A percentile compares a stretch with the other conserved stretches of the same genome.
phyloP scores from a whole-genome alignment of 768 basidiomycete genomes.

The Dendrothele bispora region DNA sequence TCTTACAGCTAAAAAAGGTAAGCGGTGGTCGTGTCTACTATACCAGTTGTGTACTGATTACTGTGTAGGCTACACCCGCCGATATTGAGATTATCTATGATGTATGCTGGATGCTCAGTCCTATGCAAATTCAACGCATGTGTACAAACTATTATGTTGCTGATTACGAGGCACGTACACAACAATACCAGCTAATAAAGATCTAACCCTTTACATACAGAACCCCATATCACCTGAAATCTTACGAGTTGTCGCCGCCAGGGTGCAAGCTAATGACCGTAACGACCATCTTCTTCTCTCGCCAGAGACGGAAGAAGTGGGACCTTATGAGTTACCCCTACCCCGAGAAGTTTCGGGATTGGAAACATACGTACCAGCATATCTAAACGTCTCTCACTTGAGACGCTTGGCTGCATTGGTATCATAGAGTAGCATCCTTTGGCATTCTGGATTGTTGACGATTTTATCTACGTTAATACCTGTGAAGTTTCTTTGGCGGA shows the following conservation, averaged over 20 bases:
- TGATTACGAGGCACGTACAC: conserved; percentile 83
- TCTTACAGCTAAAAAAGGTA: conserved; percentile 97
- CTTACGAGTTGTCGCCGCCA: conserved; percentile 91
- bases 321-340: conserved; percentile 90
- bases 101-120: conserved; percentile 99
- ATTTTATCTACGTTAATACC: too few relatives aligned
- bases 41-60: neutral
- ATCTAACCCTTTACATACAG: conserved; percentile 35
- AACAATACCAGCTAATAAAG: neutral
- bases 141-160: conserved; percentile 99
- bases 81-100: conserved; percentile 99
- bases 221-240: conserved; percentile 98
- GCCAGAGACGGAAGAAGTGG: conserved; percentile 96
- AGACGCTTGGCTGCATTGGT: conserved; percentile 86
- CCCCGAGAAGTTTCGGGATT: conserved; percentile 94
- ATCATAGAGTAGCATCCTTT: conserved; percentile 60
- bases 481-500: too few relatives aligned
- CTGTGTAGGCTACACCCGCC: conserved; percentile 74
- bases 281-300: conserved; percentile 95
- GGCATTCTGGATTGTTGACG: too few relatives aligned
- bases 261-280: conserved; percentile 94
- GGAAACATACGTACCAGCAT: conserved; percentile 95
- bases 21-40: too few relatives aligned
- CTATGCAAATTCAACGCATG: conserved; percentile 99
- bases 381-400: conserved; percentile 86